Conservation (phyloP, 805 yeast genomes). For the Nakazawaea ishiwadae region DNA sequence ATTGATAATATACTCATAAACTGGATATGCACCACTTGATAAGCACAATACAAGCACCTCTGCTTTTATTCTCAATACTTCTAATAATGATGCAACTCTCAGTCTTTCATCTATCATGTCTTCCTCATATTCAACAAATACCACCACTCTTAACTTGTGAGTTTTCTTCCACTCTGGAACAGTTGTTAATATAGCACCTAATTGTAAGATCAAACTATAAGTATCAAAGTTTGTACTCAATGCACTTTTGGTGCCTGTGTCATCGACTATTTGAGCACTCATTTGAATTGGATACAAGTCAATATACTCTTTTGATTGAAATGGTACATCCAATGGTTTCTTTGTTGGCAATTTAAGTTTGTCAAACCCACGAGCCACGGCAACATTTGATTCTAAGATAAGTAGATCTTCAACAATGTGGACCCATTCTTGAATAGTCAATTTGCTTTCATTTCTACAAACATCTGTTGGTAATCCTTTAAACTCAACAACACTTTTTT, state of each 20-base stretch:
- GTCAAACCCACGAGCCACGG: conserved; percentile 87
- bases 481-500: conserved; percentile 23
- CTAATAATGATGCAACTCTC: conserved; percentile 60
- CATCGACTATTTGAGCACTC: conserved; percentile 74
- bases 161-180: conserved; percentile 89
- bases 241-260: conserved; percentile 59
- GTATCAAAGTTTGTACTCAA: conserved; percentile 93
- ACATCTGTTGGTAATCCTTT: conserved; percentile 70
- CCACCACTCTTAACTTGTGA: conserved; percentile 74
- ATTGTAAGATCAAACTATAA: conserved; percentile 85
- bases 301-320: conserved; percentile 47
- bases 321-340: conserved; percentile 24
- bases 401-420: conserved; percentile 86
- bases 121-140: conserved; percentile 73
- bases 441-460: conserved; percentile 65
- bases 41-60: conserved; percentile 71
- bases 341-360: conserved; percentile 57
- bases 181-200: conserved; percentile 89
- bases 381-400: conserved; percentile 85
- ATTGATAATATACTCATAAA: conserved; percentile 73
- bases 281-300: conserved; percentile 96
- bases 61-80: conserved; percentile 81
- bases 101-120: conserved; percentile 69
- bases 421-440: conserved; percentile 82
- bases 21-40: conserved; percentile 45